Base-by-base conservation (phyloP, 192 early-diverging fungal species). In the Backusella mclennaniae region DNA sequence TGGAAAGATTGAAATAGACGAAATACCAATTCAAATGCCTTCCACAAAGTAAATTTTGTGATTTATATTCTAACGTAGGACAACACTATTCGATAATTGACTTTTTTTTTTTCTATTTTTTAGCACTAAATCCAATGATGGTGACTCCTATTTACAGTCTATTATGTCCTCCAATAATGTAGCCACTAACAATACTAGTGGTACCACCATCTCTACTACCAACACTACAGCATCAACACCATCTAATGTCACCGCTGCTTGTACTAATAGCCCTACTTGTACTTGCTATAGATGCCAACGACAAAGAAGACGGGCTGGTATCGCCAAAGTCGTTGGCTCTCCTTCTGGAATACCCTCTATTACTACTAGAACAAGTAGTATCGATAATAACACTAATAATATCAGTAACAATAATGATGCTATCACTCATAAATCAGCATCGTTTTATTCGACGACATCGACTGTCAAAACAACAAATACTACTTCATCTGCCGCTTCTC, bases 201-300 rank as follows among this genome's bases (percentile, higher is more conserved):
- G 56, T 63, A 38, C 35, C 35, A 38, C 31, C 68, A 35, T 15
- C 7, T 9, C 31, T 17, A 21, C 74, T 26, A 36, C 38, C 38
- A 59, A 46, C 53, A 73, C 75, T 42, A 31, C 70, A 12, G 15
- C 66, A 72, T 71, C 70, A 38, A 66, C 75, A 52, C 52, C 23
- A 17, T 68, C 73, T 33, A 35, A 69, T 26, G 17, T 71, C 0
- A 53, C 74, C 8, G 42, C 35, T 39, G 33, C 75, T 53, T 82
- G 80, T 70, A 53, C 59, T 17, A 49, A 52, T 14, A 49, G 53
- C 17, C 35, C 52, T 14, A 42, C 56, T 33, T 83, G 82, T 67
- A 17, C 52, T 46, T 83, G 82, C 44, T 83, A 80, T 44, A 79
- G 71, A 19, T 83, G 82, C 29, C 71, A 80, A 77, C 74, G 77